phyloP scores from a whole-genome alignment of 306 rosid genomes.

The Hippophae tibetana region DNA sequence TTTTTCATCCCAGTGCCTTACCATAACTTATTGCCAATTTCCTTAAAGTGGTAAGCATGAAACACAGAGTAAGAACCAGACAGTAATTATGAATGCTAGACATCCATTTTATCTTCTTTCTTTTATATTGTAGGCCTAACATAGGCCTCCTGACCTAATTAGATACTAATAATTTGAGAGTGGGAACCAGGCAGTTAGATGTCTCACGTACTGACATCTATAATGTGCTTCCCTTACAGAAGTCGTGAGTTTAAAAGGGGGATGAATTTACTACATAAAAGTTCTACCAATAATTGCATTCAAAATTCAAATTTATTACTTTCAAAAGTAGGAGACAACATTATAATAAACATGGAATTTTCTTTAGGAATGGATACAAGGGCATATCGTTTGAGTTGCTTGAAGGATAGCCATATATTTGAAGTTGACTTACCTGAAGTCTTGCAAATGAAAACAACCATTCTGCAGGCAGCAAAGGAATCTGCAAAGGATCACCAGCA shows the following conservation, averaged over 20 bases:
- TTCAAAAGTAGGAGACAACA: background rate
- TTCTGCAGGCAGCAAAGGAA: conserved; percentile 65
- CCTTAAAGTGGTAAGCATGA: no score
- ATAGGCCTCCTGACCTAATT: no score
- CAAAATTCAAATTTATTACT: background rate
- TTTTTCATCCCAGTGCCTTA: no score
- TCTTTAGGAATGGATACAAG: conserved; percentile 92
- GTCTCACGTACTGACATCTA: background rate
- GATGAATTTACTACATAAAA: background rate
- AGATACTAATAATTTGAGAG: no score
- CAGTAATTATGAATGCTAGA: no score
- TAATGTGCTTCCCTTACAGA: background rate
- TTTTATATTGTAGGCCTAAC: no score
- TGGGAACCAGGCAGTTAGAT: no score
- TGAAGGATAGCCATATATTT: conserved; percentile 75
- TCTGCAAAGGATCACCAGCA: conserved; percentile 36
- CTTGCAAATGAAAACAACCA: conserved; percentile 58
- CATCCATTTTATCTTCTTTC: no score
- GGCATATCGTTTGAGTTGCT: conserved; percentile 82
- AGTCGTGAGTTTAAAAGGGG: background rate
- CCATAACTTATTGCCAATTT: no score
- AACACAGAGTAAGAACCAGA: no score
- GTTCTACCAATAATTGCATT: background rate
- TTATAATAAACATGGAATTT: conserved; percentile 19
- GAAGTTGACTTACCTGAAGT: conserved; percentile 81